Evolutionary conservation across 2,329 filamentous ascomycete genomes (phyloP).

Genomic region (Grosmannia huntii): DNA sequence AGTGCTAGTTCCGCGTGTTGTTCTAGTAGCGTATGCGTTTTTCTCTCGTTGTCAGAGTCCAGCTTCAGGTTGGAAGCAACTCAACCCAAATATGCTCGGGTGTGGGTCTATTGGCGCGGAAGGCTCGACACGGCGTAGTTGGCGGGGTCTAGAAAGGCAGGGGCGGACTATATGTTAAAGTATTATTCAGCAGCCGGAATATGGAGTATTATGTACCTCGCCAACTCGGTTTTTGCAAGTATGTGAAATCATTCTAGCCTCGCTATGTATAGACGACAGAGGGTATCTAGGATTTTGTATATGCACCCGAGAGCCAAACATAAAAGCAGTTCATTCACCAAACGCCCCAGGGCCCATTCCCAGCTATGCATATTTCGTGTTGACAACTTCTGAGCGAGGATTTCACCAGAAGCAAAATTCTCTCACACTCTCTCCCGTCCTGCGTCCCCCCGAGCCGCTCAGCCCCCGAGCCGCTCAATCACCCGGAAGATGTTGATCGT

Average conservation of each 20-base stretch:
- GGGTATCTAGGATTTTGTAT: not conserved
- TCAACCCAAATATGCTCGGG: not conserved
- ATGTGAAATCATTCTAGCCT: not conserved
- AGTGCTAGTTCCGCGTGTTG: not conserved
- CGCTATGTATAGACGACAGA: not conserved
- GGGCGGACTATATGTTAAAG: not conserved
- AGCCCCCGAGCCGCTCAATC: slow-evolving; percentile 14
- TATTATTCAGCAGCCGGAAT: not conserved
- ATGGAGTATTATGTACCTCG: too few relatives aligned
- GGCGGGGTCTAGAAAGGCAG: not conserved
- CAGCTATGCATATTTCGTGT: not conserved
- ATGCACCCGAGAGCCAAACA: not conserved
- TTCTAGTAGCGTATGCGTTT: not conserved
- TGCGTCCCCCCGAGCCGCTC: not conserved
- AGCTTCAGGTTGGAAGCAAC: not conserved
- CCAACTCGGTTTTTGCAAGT: not conserved
- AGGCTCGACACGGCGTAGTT: not conserved
- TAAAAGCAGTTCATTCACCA: not conserved
- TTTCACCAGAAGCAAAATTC: not conserved
- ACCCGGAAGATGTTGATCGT: slow-evolving; percentile 15
- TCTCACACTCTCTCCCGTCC: not conserved
- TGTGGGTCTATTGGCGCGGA: not conserved
- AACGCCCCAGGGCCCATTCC: not conserved
- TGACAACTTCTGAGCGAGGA: not conserved
- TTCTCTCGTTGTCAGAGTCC: not conserved